Conservation (phyloP, 2,329 filamentous ascomycete genomes). For the Colletotrichum siamense region DNA sequence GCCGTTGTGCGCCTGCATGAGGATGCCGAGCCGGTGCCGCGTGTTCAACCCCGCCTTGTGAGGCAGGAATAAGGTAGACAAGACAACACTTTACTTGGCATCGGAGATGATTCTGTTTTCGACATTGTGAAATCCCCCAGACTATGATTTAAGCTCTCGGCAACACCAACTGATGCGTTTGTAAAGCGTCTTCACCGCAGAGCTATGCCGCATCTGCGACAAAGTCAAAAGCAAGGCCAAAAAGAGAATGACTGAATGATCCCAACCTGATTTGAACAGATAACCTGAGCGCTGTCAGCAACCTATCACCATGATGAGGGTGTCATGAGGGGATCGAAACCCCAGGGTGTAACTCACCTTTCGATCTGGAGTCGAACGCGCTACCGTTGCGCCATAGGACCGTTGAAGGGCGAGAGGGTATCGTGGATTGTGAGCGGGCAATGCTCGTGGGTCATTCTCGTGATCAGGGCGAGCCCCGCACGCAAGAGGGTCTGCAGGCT, state of each 20-base stretch:
- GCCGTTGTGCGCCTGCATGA: background rate
- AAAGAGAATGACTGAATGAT: background rate
- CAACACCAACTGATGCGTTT: background rate
- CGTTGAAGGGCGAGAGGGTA: background rate
- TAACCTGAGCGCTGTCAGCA: background rate
- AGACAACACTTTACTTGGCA: background rate
- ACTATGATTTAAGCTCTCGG: background rate
- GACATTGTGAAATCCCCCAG: background rate
- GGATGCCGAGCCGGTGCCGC: background rate
- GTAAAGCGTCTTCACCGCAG: background rate
- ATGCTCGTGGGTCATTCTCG: background rate
- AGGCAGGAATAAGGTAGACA: background rate
- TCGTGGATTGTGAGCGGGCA: background rate
- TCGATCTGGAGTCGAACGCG: conserved; percentile 10
- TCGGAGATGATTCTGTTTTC: background rate
- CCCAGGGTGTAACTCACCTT: background rate
- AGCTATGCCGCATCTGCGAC: background rate
- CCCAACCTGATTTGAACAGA: conserved; percentile 12
- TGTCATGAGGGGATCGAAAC: background rate
- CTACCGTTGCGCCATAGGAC: conserved; percentile 8
- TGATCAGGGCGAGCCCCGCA: background rate
- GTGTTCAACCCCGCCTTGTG: background rate
- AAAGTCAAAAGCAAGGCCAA: background rate
- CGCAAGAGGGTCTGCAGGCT: background rate
- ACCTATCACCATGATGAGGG: background rate